Conservation (phyloP, 2,329 filamentous ascomycete species). For the Aspergillus sp. region DNA sequence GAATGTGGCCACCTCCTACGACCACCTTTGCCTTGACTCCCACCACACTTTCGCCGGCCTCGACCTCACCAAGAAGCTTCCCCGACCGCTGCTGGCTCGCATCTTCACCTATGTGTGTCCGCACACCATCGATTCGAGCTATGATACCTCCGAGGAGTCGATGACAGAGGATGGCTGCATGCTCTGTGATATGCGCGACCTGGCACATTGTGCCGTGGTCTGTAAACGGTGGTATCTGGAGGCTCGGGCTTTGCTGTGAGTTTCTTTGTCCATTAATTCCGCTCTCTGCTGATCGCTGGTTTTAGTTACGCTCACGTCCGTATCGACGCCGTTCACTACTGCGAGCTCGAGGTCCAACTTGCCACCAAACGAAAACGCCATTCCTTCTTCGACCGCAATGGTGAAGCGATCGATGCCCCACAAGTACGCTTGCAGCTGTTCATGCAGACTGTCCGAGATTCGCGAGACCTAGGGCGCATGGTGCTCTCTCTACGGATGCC, state of each 20-base stretch:
- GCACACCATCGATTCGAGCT: constrained; percentile 73
- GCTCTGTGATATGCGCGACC: constrained; percentile 88
- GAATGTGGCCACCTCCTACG: constrained; percentile 23
- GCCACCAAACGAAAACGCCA: constrained; percentile 75
- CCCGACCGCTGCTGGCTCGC: constrained; percentile 67
- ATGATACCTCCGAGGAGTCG: constrained; percentile 80
- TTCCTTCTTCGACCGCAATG: constrained; percentile 73
- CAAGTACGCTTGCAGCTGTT: constrained; percentile 74
- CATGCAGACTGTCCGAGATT: constrained; percentile 77
- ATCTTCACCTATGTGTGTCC: constrained; percentile 85
- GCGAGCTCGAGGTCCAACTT: constrained; percentile 78
- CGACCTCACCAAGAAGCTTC: constrained; percentile 57
- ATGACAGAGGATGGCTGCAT: constrained; percentile 79
- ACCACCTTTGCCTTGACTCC: constrained; percentile 23
- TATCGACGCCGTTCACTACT: constrained; percentile 94
- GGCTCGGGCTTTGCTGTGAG: constrained; percentile 65
- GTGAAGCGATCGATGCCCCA: constrained; percentile 77
- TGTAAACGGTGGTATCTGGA: constrained; percentile 69
- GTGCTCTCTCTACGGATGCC: constrained; percentile 84
- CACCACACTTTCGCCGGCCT: constrained; percentile 19
- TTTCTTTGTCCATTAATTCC: constrained; percentile 22
- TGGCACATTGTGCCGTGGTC: constrained; percentile 75
- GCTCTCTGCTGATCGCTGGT: constrained; percentile 2
- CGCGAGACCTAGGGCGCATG: constrained; percentile 66
- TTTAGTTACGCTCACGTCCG: constrained; percentile 81